Evolutionary conservation across 352 stramenopile genomes (phyloP), one percentile per base, ranked within the genome.

Genomic region (Globisporangium sylvaticum): DNA sequence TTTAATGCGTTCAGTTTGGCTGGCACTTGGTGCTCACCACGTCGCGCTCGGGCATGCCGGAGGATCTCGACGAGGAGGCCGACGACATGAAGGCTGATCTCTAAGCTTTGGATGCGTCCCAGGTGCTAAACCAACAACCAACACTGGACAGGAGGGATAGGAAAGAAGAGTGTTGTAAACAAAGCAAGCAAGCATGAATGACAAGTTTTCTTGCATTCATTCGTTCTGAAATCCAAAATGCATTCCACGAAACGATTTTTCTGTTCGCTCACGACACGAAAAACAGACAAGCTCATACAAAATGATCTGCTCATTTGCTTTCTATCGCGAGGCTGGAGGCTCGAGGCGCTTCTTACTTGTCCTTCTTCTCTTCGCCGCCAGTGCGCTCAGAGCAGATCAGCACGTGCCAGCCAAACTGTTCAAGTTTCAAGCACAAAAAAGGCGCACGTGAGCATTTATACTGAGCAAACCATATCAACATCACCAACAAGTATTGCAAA

Each of bases 361-460:
- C 66, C 62, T 75, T 73, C 74, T 78, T 75, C 55, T 76, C 75
- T n/a, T 71, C 58, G 46, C 77, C 84, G 20, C 80, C 65, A 27
- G 46, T 76, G 56, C 84, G 81, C 63, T 90, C 75, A 22, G 76
- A 84, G 67, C 84, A 91, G 67, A 93, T 76, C 58, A 93, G 65
- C 62, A 93, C 72, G 62, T 93, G 84, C 79, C 79, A 93, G 12
- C 84, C 84, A 71, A 93, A 93, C 75, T 93, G 64, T 48, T 64
- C 20, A 34, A 55, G 52, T 42, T 62, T n/a, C 59, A 37, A 42
- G 12, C 27, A 54, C 39, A 24, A 48, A 15, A 31, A 22, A 12
- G 6, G 6, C 9, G 46, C 7, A 34, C 29, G 54, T 61, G 27
- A 60, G 29, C 31, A n/a, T 15, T 18, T 8, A 56, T 10, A 10